phyloP scores from a whole-genome alignment of 257 asterid species.

The Solanum verrucosum region DNA sequence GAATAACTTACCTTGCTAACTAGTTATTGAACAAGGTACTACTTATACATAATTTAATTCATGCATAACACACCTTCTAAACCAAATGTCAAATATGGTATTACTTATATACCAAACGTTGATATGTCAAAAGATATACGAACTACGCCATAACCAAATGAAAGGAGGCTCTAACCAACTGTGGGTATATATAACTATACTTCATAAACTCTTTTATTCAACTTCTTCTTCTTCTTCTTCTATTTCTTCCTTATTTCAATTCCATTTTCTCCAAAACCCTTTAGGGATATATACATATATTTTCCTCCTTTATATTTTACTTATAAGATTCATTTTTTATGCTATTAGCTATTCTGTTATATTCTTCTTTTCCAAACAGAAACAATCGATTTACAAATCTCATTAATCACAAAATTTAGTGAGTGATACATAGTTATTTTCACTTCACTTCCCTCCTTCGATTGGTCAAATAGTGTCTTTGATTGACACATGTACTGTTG shows the following conservation, averaged over 20 bases:
- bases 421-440: background rate
- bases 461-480: background rate
- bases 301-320: background rate
- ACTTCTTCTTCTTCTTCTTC: background rate
- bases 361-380: too few relatives aligned
- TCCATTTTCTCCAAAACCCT: background rate
- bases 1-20: background rate
- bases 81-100: background rate
- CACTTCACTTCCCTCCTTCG: background rate
- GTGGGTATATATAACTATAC: background rate
- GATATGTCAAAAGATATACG: too few relatives aligned
- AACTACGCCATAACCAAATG: background rate
- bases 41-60: background rate
- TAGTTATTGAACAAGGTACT: too few relatives aligned
- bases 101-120: too few relatives aligned
- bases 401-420: background rate
- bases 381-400: background rate
- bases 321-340: too few relatives aligned
- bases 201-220: background rate
- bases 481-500: background rate
- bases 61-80: background rate
- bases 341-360: background rate
- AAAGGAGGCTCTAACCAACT: background rate
- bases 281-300: background rate
- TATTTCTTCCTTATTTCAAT: background rate